phyloP scores from a whole-genome alignment of 148 eudicot genomes.

The Amaranthus cruentus region DNA sequence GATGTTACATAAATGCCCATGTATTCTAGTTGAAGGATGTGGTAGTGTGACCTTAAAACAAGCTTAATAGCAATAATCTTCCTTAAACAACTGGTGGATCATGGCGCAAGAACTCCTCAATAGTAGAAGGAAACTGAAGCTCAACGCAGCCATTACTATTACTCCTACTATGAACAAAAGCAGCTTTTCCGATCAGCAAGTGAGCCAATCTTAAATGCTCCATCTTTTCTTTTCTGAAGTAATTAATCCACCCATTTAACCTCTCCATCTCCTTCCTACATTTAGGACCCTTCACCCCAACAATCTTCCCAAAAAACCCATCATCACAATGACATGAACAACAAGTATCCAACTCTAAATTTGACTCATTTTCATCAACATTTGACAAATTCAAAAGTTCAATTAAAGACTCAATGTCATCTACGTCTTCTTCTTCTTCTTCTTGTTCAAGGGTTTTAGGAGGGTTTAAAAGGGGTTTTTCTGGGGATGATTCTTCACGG shows the following conservation, averaged over 20 bases:
- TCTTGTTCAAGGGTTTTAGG: constrained; percentile 17
- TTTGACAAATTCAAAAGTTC: constrained; percentile 52
- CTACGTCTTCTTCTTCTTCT: constrained; percentile 12
- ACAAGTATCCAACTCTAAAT: constrained; percentile 20
- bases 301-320: constrained; percentile 63
- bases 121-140: constrained; percentile 62
- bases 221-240: constrained; percentile 34
- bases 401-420: constrained; percentile 57
- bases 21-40: no score
- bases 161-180: constrained; percentile 34
- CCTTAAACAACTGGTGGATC: constrained; percentile 44
- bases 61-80: neutral
- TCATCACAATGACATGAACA: constrained; percentile 37
- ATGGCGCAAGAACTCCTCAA: constrained; percentile 59
- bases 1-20: no score
- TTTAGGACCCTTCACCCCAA: constrained; percentile 69
- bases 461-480: constrained; percentile 16
- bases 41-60: neutral
- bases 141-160: constrained; percentile 31
- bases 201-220: constrained; percentile 75
- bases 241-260: constrained; percentile 68
- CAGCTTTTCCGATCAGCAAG: constrained; percentile 70
- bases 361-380: constrained; percentile 15
- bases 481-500: constrained; percentile 19
- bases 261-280: constrained; percentile 60